Percentiles rank a stretch among this genome's conserved stretches.
Evolutionary conservation across 495 filamentous ascomycete genomes (phyloP).

Genomic region (Podospora sp.): DNA sequence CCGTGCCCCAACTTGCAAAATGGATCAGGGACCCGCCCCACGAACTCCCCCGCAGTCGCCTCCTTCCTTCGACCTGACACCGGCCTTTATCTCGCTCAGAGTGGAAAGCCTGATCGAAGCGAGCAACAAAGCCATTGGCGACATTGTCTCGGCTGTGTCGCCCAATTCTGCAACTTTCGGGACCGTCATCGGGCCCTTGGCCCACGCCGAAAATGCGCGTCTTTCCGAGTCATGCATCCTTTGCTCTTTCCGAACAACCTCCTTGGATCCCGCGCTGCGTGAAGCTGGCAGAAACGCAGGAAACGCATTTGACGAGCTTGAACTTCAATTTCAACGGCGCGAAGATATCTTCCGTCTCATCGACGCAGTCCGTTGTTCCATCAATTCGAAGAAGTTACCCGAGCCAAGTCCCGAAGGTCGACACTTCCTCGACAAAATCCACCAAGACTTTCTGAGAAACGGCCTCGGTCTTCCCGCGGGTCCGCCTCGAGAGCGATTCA

Average conservation of each 20-base stretch:
- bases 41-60: background rate
- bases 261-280: conserved; percentile 24
- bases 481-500: background rate
- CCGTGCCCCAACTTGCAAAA: no score
- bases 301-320: background rate
- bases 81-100: background rate
- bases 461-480: background rate
- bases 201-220: conserved; percentile 49
- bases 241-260: conserved; percentile 53
- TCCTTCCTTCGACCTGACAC: background rate
- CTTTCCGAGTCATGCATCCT: conserved; percentile 44
- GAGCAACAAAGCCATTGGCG: background rate
- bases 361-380: background rate
- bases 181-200: conserved; percentile 37
- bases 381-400: conserved; percentile 57
- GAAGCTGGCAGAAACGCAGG: background rate
- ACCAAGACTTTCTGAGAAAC: conserved; percentile 50
- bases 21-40: background rate
- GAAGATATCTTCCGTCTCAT: background rate
- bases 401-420: conserved; percentile 52
- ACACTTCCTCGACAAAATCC: conserved; percentile 69
- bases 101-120: background rate
- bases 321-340: background rate
- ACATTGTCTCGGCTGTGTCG: background rate
- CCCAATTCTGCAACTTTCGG: conserved; percentile 3